Evolutionary conservation across 768 basidiomycete genomes (phyloP), one percentile per base, ranked within the genome.

Genomic region (Phanerodontia chrysosporium): DNA sequence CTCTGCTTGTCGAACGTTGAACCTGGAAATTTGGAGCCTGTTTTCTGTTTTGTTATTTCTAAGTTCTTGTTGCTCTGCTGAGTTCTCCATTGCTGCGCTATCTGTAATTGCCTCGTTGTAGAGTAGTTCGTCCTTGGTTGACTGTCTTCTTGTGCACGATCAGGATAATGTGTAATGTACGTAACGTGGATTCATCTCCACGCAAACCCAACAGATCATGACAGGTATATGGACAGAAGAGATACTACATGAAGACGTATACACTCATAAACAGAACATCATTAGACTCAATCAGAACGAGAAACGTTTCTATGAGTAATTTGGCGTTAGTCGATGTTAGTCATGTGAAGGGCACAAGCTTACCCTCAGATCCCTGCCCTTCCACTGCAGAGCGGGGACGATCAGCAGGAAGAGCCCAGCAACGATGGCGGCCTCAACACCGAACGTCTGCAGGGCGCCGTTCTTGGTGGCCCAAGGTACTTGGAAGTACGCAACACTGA

Each of bases 401-500:
- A 81, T 70, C 32, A 84, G 67, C 24, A 84, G 25, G 72, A 83
- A 84, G 7, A 83, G 62, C 0, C 71, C 82, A 0, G 75, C 72
- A 12, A 82, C 82, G 57, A 84, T 78, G 75, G 85, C 85, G 32
- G 84, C 80, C 69, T 87, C 86, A 45, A 76, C 75, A 6, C 85
- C 85, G 64, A 85, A 81, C 5, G 82, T 80, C 59, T 86, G 83
- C 28, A 86, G 68, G 4, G 85, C 83, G 16, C 86, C 86, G 58
- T 83, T 67, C 62, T 79, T 83, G 28, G 70, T 66, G 5, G 85
- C 84, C 86, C 86, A 86, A 4, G 82, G 82, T 2, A 86, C 78
- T 66, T 87, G 85, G 69, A 82, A 87, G 69, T 82, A 86, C 0
- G 85, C 82, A 22, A 87, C 84, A 49, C 78, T 78, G 66, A 87